Evolutionary conservation across 1,139 yeast species (phyloP), one percentile per base, ranked within the genome.

Genomic region (Hyphopichia burtonii): DNA sequence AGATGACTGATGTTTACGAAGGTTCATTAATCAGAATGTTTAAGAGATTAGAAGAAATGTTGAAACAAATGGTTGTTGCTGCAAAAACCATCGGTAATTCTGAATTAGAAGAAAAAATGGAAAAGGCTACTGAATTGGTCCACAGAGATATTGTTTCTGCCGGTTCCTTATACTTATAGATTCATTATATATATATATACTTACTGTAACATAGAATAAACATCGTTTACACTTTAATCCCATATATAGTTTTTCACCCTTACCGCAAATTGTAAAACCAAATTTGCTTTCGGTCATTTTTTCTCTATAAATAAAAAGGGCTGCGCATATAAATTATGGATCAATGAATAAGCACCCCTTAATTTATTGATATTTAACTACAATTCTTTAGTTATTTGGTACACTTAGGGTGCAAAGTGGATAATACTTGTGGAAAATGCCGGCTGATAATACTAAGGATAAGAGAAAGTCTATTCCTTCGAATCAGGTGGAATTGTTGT

Each of bases 1-100:
- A 91, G 65, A 89, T 93, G 97, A 93, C 99, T 0, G 99, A 93
- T 60, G 98, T 94, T 36, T 94, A 91, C 55, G 99, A 94, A 70
- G 99, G 99, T 36, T 86, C 96, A 25, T 76, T 94, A 61, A 91
- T 94, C 50, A 81, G 99, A 63, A 86, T 89, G 80, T 91, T 94
- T 69, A 84, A 94, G 64, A 78, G 99, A 57, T 71, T 94, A 44
- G 99, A 93, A 63, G 99, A 94, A 62, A 77, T 94, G 71, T 71
- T 94, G 41, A 79, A 95, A 55, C 99, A 94, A 63, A 75, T 94
- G 80, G 83, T 83, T 34, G 82, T 80, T 53, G 98, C 96, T 9
- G 93, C 98, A 4, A 88, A 86, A 59, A 86, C 96, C 15, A 93
- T 93, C 53, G 98, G 98, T 44, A 91, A 91, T 61, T 77, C 78